phyloP scores from a whole-genome alignment of 306 rosid species.

The Quercus mongolica region DNA sequence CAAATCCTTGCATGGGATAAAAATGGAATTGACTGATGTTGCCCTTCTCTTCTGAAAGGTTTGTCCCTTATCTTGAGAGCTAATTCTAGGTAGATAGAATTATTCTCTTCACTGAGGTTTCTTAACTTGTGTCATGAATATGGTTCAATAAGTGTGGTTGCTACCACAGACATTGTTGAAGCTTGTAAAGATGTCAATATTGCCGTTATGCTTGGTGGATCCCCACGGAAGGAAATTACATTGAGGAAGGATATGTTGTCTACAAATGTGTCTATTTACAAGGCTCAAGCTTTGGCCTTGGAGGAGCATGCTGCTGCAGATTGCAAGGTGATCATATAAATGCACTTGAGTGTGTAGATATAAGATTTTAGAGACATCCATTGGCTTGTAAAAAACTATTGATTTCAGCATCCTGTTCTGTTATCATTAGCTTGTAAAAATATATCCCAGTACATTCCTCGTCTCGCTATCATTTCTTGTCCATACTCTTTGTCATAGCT shows the following conservation, averaged over 20 bases:
- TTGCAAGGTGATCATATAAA: slow-evolving; percentile 43
- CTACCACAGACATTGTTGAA: slow-evolving; percentile 62
- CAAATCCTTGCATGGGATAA: slow-evolving; percentile 60
- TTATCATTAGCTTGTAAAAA: no score
- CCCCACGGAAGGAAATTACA: slow-evolving; percentile 73
- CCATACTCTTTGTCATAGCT: no score
- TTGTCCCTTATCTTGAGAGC: not conserved
- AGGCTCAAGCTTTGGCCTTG: slow-evolving; percentile 71
- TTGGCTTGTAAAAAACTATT: no score
- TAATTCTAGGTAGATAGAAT: not conserved
- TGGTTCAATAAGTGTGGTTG: slow-evolving; percentile 50
- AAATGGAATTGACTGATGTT: slow-evolving; percentile 67
- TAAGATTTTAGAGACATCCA: no score
- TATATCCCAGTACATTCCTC: no score
- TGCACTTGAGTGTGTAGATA: not conserved
- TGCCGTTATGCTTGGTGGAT: slow-evolving; percentile 78
- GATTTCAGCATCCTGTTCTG: no score
- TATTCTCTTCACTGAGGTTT: not conserved
- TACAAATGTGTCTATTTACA: slow-evolving; percentile 64
- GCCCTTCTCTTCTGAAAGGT: slow-evolving; percentile 61
- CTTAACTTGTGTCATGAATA: not conserved
- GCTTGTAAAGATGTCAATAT: slow-evolving; percentile 65
- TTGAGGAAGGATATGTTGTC: slow-evolving; percentile 81
- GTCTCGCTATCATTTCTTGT: no score
- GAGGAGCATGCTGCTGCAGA: slow-evolving; percentile 70